These are phyloP conservation scores for Sclerotinia glacialis DNA, from an alignment of 2,329 filamentous ascomycete species.

Conservation along the genomic window DNA sequence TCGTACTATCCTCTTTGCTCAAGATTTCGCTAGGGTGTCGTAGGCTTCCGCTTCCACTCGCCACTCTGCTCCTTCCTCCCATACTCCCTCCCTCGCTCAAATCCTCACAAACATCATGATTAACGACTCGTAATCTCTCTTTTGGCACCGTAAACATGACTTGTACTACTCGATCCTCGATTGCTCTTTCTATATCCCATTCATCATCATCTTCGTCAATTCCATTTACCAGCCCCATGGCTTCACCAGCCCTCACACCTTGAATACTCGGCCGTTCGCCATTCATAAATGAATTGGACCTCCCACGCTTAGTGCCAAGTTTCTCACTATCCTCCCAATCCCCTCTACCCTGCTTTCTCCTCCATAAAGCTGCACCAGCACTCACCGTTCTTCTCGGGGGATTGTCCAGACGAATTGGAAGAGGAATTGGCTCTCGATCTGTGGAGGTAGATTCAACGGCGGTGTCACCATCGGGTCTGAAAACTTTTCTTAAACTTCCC, in stretches of 20 bases:
- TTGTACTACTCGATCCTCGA: constrained; percentile 69
- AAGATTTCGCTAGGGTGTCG: constrained; percentile 20
- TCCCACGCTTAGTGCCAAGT: not conserved
- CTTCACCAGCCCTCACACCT: constrained; percentile 6
- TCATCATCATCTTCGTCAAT: constrained; percentile 47
- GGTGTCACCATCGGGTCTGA: constrained; percentile 23
- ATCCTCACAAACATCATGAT: constrained; percentile 60
- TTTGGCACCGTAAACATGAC: constrained; percentile 93
- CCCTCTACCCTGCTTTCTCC: constrained; percentile 49
- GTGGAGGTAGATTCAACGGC: not conserved
- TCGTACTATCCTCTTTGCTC: constrained; percentile 13
- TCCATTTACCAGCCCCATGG: not conserved
- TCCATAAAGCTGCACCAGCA: constrained; percentile 48
- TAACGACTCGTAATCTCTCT: constrained; percentile 84
- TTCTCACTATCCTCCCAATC: constrained; percentile 48
- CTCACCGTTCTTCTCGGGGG: constrained; percentile 45
- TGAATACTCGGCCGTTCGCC: constrained; percentile 6
- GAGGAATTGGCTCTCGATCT: constrained; percentile 30
- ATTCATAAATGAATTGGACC: constrained; percentile 32
- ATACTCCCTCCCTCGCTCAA: constrained; percentile 43
- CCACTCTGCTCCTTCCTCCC: constrained; percentile 32
- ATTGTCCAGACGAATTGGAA: constrained; percentile 29
- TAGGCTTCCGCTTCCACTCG: constrained; percentile 27
- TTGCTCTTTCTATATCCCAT: constrained; percentile 74
- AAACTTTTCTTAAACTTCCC: constrained; percentile 55